Conservation (phyloP, 2,329 filamentous ascomycete genomes). For the Pseudocercospora vitis region DNA sequence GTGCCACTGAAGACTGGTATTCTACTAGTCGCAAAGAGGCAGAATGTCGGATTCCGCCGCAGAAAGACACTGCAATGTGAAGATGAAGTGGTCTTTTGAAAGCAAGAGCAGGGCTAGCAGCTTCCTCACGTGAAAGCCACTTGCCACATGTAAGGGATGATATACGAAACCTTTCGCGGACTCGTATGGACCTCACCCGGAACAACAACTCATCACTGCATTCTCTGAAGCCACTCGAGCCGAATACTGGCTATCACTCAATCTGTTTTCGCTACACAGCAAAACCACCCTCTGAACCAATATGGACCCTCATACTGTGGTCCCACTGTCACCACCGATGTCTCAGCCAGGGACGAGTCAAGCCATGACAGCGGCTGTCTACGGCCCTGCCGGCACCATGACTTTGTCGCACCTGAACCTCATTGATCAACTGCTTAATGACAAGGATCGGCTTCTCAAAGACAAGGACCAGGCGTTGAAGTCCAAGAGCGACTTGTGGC, state of each 20-base stretch:
- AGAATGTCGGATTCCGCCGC: too few relatives aligned
- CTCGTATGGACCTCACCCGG: neutral
- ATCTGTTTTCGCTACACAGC: neutral
- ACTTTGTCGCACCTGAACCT: neutral
- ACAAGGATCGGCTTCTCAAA: constrained; percentile 8
- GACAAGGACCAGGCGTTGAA: neutral
- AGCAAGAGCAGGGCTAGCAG: too few relatives aligned
- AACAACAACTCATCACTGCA: neutral
- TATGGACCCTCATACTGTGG: neutral
- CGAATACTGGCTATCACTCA: too few relatives aligned
- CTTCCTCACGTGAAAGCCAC: too few relatives aligned
- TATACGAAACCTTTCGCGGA: too few relatives aligned
- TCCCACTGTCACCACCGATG: constrained; percentile 1
- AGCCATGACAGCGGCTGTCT: neutral
- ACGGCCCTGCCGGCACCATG: neutral
- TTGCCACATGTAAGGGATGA: too few relatives aligned
- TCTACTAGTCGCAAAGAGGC: too few relatives aligned
- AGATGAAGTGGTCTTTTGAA: too few relatives aligned
- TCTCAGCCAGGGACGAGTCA: constrained; percentile 7
- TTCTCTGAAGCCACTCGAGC: too few relatives aligned
- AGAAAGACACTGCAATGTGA: too few relatives aligned
- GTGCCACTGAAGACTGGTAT: too few relatives aligned
- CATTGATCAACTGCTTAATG: constrained; percentile 1
- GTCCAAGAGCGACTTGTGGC: constrained; percentile 9
- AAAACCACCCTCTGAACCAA: neutral